phyloP scores from a whole-genome alignment of 169 alveolate genomes.

The Eimeria zaria region DNA sequence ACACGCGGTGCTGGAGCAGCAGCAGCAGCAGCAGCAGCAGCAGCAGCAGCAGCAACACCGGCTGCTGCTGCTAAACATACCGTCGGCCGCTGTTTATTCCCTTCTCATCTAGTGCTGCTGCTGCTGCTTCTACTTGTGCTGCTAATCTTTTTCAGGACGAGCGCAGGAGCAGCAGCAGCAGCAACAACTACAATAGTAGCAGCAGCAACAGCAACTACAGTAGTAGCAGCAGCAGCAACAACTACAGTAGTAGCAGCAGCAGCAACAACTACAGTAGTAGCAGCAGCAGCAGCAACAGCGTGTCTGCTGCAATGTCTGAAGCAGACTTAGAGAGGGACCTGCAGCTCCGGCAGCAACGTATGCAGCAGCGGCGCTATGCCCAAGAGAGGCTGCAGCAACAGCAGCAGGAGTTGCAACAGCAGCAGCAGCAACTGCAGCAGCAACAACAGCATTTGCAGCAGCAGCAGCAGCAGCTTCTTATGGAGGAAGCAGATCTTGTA shows the following conservation, averaged over 20 bases:
- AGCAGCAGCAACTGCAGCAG: constrained; percentile 30
- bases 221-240: no score
- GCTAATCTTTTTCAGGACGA: neutral
- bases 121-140: neutral
- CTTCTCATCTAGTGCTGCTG: neutral
- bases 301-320: constrained; percentile 17
- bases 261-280: constrained; percentile 36
- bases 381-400: constrained; percentile 26
- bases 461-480: constrained; percentile 27
- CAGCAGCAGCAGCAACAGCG: constrained; percentile 24
- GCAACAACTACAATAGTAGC: no score
- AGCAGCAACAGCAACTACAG: no score
- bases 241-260: constrained; percentile 17
- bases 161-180: no score
- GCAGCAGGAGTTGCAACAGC: constrained; percentile 22
- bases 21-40: constrained; percentile 9
- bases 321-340: constrained; percentile 21
- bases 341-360: constrained; percentile 60
- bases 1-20: constrained; percentile 9
- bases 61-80: constrained; percentile 11
- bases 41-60: constrained; percentile 16
- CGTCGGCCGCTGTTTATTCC: neutral
- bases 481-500: neutral
- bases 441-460: constrained; percentile 14
- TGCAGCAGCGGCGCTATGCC: constrained; percentile 40